phyloP scores from a whole-genome alignment of 2,329 filamentous ascomycete species.

The Botrytis elliptica region DNA sequence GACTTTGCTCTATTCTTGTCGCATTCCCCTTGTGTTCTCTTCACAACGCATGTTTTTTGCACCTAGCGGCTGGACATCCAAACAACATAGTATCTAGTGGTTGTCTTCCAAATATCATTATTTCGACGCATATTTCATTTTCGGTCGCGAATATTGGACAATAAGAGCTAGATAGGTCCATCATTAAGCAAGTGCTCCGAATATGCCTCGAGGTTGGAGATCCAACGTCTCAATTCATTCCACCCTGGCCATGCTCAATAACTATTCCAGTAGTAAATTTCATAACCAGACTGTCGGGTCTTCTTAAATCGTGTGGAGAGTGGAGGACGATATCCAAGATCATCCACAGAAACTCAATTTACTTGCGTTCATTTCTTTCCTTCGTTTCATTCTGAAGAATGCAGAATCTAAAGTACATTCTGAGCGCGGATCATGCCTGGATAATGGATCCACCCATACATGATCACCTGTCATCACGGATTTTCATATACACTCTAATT shows the following conservation, averaged over 20 bases:
- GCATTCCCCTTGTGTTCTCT: background rate
- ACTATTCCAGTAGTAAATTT: background rate
- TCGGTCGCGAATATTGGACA: background rate
- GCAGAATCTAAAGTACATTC: background rate
- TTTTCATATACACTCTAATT: background rate
- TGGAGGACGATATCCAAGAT: background rate
- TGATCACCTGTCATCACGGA: background rate
- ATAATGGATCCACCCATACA: background rate
- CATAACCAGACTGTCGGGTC: background rate
- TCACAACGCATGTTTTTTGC: background rate
- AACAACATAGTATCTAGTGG: background rate
- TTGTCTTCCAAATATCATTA: background rate
- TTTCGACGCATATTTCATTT: background rate
- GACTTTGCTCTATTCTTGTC: background rate
- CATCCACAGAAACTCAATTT: background rate
- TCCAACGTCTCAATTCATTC: background rate
- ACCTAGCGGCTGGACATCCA: background rate
- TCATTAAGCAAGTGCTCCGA: background rate
- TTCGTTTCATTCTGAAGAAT: background rate
- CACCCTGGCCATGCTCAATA: no score
- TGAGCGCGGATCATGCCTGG: background rate
- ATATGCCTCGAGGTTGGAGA: background rate
- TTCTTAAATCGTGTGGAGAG: background rate
- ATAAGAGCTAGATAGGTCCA: background rate
- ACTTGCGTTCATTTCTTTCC: background rate